A percentile compares a stretch with the other conserved stretches of the same genome.
phyloP scores from a whole-genome alignment of 345 rosid genomes.

The Murraya paniculata region DNA sequence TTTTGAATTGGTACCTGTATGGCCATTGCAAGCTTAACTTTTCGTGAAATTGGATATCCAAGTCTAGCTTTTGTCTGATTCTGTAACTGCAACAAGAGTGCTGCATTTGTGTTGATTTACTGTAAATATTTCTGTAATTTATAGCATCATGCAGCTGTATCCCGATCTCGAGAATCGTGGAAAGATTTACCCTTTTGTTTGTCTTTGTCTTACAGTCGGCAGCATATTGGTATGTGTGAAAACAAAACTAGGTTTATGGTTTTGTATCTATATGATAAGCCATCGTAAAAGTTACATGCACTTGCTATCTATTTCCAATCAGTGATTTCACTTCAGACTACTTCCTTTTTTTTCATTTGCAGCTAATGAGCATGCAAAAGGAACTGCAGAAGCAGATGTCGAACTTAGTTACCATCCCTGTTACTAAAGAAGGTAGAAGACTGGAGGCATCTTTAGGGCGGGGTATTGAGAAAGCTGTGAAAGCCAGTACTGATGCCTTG shows the following conservation, averaged over 20 bases:
- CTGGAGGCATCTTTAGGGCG: constrained; percentile 70
- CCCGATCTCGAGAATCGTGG: not conserved
- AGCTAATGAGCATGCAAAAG: constrained; percentile 63
- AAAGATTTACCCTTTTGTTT: not conserved
- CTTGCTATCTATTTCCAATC: not conserved
- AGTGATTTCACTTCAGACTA: not conserved
- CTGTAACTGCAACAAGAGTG: not conserved
- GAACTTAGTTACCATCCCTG: constrained; percentile 48
- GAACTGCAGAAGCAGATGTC: constrained; percentile 83
- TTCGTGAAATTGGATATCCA: not conserved
- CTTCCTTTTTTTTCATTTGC: constrained; percentile 18
- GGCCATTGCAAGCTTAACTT: not conserved
- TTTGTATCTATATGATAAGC: not conserved
- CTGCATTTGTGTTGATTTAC: not conserved
- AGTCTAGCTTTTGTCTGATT: not conserved
- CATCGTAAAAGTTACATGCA: not conserved
- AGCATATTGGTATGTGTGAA: not conserved
- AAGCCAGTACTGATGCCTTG: constrained; percentile 71
- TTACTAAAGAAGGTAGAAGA: constrained; percentile 73
- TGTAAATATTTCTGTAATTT: not conserved
- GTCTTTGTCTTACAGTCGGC: not conserved
- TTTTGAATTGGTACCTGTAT: not conserved
- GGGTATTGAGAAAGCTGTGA: constrained; percentile 65
- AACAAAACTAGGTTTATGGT: not conserved
- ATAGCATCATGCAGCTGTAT: too few species aligned